These are phyloP conservation scores for Solanum sparsipilum DNA, from an alignment of 257 asterid species.

Conservation along the genomic window DNA sequence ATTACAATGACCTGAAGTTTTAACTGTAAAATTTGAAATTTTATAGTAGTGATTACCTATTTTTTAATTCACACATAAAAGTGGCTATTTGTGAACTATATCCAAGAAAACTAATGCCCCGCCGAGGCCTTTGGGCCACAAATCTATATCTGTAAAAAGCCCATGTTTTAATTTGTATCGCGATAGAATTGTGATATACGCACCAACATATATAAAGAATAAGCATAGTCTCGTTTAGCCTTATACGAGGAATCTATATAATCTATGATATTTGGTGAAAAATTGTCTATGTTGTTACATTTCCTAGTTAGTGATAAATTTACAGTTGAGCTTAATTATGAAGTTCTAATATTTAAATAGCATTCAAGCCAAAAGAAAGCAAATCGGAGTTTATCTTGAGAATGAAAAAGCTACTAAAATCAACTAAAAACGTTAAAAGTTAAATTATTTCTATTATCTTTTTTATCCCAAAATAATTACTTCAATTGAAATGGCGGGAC, in stretches of 20 bases:
- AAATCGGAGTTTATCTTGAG: background rate
- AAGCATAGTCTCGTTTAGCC: background rate
- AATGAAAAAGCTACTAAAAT: background rate
- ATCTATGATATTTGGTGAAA: background rate
- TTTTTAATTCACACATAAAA: background rate
- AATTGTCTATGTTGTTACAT: background rate
- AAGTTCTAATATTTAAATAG: background rate
- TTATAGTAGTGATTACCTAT: background rate
- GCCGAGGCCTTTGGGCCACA: background rate
- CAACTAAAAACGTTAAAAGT: background rate
- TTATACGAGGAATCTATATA: background rate
- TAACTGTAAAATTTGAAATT: background rate
- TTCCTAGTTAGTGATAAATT: background rate
- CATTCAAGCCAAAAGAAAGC: background rate
- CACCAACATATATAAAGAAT: background rate
- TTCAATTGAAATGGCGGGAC: background rate
- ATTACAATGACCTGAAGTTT: background rate
- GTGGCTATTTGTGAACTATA: background rate
- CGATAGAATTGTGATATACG: background rate
- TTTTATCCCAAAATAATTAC: background rate
- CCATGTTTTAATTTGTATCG: background rate
- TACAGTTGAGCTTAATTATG: background rate
- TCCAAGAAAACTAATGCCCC: background rate
- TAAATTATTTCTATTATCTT: background rate
- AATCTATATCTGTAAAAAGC: background rate